phyloP scores from a whole-genome alignment of 2,329 filamentous ascomycete species.

The Thielaviopsis euricoi region DNA sequence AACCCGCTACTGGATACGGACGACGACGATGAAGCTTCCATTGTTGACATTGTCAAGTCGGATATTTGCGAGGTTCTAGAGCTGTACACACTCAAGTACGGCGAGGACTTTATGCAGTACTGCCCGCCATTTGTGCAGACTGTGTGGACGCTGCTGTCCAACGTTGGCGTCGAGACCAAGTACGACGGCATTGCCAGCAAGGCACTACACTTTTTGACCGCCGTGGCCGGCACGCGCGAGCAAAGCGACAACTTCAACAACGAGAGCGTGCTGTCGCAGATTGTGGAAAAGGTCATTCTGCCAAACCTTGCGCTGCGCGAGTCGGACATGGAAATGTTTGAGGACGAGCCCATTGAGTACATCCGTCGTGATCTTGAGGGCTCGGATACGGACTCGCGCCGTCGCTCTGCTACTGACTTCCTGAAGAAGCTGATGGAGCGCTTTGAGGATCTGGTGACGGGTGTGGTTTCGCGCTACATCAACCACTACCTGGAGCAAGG shows the following conservation, averaged over 20 bases:
- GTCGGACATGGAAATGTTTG: constrained; percentile 87
- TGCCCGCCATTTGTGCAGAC: constrained; percentile 74
- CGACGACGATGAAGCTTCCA: constrained; percentile 77
- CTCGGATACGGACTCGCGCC: constrained; percentile 84
- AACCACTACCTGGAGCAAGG: constrained; percentile 69
- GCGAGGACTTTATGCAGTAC: constrained; percentile 76
- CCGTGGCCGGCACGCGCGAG: constrained; percentile 59
- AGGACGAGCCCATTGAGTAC: constrained; percentile 97
- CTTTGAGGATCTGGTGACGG: constrained; percentile 72
- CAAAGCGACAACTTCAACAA: constrained; percentile 80
- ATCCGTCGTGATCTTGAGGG: constrained; percentile 90
- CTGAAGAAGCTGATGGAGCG: constrained; percentile 74
- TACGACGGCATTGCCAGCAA: constrained; percentile 91
- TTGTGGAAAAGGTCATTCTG: constrained; percentile 89
- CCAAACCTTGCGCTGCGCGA: constrained; percentile 86
- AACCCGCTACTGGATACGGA: constrained; percentile 70
- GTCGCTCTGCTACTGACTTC: constrained; percentile 89
- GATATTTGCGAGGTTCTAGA: constrained; percentile 85
- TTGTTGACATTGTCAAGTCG: constrained; percentile 73
- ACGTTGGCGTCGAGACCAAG: constrained; percentile 72
- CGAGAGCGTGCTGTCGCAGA: constrained; percentile 60
- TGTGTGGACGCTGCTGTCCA: constrained; percentile 82
- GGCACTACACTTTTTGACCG: constrained; percentile 84
- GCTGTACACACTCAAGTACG: constrained; percentile 85
- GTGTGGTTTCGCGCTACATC: constrained; percentile 75